Percentiles rank a stretch among this genome's conserved stretches.
Conservation (phyloP, 768 basidiomycete genomes). For the Trametes cingulata region DNA sequence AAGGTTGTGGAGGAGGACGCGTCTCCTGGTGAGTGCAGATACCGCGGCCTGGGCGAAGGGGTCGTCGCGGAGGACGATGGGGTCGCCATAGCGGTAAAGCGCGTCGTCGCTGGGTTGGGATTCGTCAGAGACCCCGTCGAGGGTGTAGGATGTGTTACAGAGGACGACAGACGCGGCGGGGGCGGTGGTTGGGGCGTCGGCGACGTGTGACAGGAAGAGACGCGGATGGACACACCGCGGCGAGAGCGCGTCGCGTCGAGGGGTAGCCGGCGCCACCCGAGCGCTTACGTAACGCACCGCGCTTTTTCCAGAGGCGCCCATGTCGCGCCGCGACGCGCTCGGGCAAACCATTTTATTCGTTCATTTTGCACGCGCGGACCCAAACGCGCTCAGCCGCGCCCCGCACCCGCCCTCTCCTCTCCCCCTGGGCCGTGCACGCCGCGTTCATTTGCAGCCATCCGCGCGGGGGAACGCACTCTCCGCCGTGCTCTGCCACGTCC, state of each 20-base stretch:
- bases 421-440: neutral
- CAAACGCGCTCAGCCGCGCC: neutral
- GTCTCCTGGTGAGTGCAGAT: slow-evolving; percentile 49
- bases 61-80: slow-evolving; percentile 83
- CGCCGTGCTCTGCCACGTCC: neutral
- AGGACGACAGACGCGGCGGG: slow-evolving; percentile 15
- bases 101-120: slow-evolving; percentile 12
- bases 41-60: slow-evolving; percentile 73
- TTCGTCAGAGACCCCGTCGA: neutral
- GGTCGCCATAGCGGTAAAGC: slow-evolving; percentile 57
- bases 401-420: neutral
- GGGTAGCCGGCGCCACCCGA: slow-evolving; percentile 22
- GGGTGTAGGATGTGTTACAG: neutral
- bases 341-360: neutral
- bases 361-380: too few species aligned
- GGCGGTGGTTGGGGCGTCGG: slow-evolving; percentile 22
- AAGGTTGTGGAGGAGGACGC: slow-evolving; percentile 36
- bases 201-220: slow-evolving; percentile 29
- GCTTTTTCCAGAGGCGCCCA: slow-evolving; percentile 17
- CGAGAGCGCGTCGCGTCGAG: slow-evolving; percentile 31
- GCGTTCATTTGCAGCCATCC: neutral
- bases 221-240: slow-evolving; percentile 28
- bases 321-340: slow-evolving; percentile 12
- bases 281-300: slow-evolving; percentile 20
- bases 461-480: neutral